Conservation (phyloP, 306 rosid species). For the Hippophae gyantsensis region DNA sequence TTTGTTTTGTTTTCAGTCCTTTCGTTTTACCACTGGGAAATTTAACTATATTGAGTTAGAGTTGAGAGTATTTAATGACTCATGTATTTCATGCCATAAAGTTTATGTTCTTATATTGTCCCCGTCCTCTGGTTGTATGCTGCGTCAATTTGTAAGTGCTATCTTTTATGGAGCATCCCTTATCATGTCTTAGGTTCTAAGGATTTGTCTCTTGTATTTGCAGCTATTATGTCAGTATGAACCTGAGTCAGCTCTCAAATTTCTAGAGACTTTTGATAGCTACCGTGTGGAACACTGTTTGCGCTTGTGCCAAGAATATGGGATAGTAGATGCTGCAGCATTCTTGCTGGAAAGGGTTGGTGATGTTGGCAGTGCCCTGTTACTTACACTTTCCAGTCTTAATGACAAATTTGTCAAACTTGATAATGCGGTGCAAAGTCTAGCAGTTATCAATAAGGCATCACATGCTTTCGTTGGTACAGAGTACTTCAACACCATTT, state of each 20-base stretch:
- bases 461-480: conserved; percentile 32
- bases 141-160: too few relatives aligned
- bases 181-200: conserved; percentile 1
- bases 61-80: not conserved
- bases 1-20: conserved; percentile 8
- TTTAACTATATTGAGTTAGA: not conserved
- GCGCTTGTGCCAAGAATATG: conserved; percentile 77
- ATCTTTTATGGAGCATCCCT: too few relatives aligned
- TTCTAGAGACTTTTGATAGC: conserved; percentile 85
- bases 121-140: too few relatives aligned
- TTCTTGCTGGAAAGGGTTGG: conserved; percentile 92
- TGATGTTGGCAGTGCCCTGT: conserved; percentile 87
- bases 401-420: conserved; percentile 65
- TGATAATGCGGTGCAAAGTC: conserved; percentile 59
- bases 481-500: conserved; percentile 29
- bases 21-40: not conserved
- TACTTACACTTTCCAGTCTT: conserved; percentile 72
- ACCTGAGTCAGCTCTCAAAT: conserved; percentile 80
- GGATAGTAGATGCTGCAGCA: conserved; percentile 81
- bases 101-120: too few relatives aligned
- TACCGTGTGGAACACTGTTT: conserved; percentile 89
- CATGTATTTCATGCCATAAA: too few relatives aligned
- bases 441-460: conserved; percentile 33
- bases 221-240: conserved; percentile 85
- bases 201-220: conserved; percentile 24